phyloP scores from a whole-genome alignment of 2,329 filamentous ascomycete species.

The Ceratocystis eucalypticola region DNA sequence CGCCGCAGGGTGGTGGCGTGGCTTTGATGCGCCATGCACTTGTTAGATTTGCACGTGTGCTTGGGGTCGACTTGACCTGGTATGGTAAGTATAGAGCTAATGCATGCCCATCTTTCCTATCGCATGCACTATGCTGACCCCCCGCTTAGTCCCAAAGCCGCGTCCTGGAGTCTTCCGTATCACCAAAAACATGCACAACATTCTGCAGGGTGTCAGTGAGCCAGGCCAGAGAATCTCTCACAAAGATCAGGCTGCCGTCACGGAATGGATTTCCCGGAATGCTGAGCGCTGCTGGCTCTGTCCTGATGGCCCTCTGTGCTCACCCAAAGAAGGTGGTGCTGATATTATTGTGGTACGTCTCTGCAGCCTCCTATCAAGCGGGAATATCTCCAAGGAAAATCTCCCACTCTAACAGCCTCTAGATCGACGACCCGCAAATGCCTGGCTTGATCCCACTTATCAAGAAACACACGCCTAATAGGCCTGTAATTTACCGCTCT shows the following conservation, averaged over 20 bases:
- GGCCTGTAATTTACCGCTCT: constrained; percentile 66
- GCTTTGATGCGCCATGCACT: constrained; percentile 71
- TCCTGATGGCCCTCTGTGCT: constrained; percentile 50
- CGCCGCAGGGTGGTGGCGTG: constrained; percentile 70
- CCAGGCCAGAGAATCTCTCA: constrained; percentile 49
- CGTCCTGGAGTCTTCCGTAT: constrained; percentile 67
- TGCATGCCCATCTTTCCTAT: no score
- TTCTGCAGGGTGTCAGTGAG: constrained; percentile 63
- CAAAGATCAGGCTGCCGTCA: constrained; percentile 49
- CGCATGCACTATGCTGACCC: not conserved
- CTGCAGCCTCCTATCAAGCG: no score
- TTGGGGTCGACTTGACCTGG: constrained; percentile 61
- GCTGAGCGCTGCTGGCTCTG: constrained; percentile 61
- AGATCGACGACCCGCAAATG: constrained; percentile 78
- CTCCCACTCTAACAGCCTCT: not conserved
- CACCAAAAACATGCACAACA: constrained; percentile 82
- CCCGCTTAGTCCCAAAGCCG: constrained; percentile 56
- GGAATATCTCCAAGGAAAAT: not conserved
- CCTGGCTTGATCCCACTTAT: constrained; percentile 62
- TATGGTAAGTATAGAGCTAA: constrained; percentile 35
- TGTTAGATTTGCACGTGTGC: constrained; percentile 52
- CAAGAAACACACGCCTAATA: constrained; percentile 54
- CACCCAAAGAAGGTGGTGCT: constrained; percentile 55
- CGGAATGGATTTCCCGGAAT: constrained; percentile 60
- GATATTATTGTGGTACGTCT: constrained; percentile 52